Percentiles rank a stretch among this genome's conserved stretches.
Conservation (phyloP, 768 basidiomycete species). For the Dioszegia crocea region DNA sequence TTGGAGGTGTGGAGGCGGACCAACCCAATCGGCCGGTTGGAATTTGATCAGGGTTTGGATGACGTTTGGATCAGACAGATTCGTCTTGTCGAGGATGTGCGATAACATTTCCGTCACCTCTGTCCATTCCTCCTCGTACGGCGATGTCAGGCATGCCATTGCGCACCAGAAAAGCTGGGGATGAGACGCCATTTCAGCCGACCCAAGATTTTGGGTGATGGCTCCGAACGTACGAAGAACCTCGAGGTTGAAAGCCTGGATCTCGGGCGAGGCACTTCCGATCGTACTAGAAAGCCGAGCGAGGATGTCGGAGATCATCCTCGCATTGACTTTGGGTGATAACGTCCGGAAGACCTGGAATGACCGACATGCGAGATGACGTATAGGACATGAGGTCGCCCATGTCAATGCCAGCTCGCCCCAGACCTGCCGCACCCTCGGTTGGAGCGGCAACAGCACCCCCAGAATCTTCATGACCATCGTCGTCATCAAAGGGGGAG, state of each 20-base stretch:
- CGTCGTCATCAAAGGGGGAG: constrained; percentile 47
- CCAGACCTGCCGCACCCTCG: constrained; percentile 69
- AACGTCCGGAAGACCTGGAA: constrained; percentile 83
- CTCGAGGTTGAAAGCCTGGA: constrained; percentile 77
- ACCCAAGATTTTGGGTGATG: constrained; percentile 61
- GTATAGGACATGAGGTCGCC: constrained; percentile 81
- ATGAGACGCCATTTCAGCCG: constrained; percentile 57
- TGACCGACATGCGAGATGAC: constrained; percentile 78
- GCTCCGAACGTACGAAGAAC: constrained; percentile 62
- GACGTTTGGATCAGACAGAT: constrained; percentile 66
- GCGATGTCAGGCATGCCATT: constrained; percentile 74
- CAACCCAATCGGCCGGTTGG: constrained; percentile 67
- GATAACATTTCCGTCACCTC: constrained; percentile 65
- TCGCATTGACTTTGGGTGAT: constrained; percentile 64
- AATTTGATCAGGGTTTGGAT: constrained; percentile 66
- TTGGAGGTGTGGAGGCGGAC: constrained; percentile 62
- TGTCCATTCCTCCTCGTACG: constrained; percentile 72
- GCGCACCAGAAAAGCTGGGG: constrained; percentile 87
- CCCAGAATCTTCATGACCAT: constrained; percentile 65
- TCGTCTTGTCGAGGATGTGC: constrained; percentile 62
- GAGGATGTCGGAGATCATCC: constrained; percentile 71
- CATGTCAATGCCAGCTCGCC: constrained; percentile 74
- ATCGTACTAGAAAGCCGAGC: constrained; percentile 80
- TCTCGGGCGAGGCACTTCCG: constrained; percentile 67
- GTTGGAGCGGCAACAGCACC: constrained; percentile 66